Evolutionary conservation across 257 asterid genomes (phyloP).

Genomic region (Gentiana dahurica): DNA sequence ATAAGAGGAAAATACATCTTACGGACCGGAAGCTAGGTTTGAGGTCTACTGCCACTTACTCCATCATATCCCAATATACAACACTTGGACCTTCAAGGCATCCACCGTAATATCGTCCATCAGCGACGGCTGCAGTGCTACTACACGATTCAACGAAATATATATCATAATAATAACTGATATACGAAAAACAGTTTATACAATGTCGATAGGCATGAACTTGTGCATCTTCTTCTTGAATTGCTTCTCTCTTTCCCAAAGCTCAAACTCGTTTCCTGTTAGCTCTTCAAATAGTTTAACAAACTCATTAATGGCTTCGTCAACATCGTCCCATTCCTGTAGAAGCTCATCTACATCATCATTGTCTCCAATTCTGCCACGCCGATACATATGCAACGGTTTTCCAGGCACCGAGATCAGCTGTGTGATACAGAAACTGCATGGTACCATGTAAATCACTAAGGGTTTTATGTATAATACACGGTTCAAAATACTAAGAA

Average conservation of each 20-base stretch:
- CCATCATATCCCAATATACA: too few species aligned
- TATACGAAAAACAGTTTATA: slow-evolving; percentile 11
- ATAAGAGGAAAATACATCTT: too few species aligned
- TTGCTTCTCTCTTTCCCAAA: slow-evolving; percentile 72
- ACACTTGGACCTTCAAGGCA: too few species aligned
- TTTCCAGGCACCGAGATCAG: slow-evolving; percentile 50
- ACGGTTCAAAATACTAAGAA: too few species aligned
- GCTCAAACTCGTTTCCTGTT: slow-evolving; percentile 59
- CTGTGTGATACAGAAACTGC: slow-evolving; percentile 55
- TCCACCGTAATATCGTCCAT: too few species aligned
- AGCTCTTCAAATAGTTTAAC: slow-evolving; percentile 38
- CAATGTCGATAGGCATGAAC: slow-evolving; percentile 64
- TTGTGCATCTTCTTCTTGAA: slow-evolving; percentile 39
- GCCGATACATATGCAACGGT: slow-evolving; percentile 54
- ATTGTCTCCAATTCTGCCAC: slow-evolving; percentile 48
- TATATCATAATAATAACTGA: too few species aligned
- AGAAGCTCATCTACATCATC: slow-evolving; percentile 37
- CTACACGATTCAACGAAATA: too few species aligned
- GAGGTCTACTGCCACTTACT: too few species aligned
- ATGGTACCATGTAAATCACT: too few species aligned
- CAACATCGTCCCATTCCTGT: slow-evolving; percentile 40
- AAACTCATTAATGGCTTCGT: slow-evolving; percentile 48
- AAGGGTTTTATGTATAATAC: too few species aligned
- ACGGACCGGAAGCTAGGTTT: too few species aligned
- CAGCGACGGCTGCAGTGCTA: too few species aligned